Evolutionary conservation across 1,284 basidiomycete species (phyloP), one percentile per base, ranked within the genome.

Genomic region (Apiotrichum siamense): DNA sequence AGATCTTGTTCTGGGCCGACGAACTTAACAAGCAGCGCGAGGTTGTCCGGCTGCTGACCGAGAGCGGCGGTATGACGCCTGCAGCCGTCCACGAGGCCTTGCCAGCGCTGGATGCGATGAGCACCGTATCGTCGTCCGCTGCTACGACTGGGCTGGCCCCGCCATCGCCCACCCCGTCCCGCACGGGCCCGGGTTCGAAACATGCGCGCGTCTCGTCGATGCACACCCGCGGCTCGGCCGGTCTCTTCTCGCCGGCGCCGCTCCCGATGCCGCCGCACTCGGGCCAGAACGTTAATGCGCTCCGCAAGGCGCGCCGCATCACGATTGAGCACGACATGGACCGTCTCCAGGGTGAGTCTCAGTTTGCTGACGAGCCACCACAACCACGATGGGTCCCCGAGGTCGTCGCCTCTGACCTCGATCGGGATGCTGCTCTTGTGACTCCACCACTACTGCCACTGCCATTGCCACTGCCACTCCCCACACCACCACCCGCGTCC

Each of bases 271-370:
- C 73, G 0, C 66, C 67, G 61, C 69, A 73, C 43, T 65, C 49
- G 55, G 59, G 32, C 54, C 57, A 54, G 69, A 63, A 41, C 44
- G 59, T 5, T 11, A 59, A 64, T 13, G 41, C 58, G 4, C 39
- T 55, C 13, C 62, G 65, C 40, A 67, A 64, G 45, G 56, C 60
- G 10, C 59, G 73, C 43, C 55, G 73, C 15, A 52, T 69, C 12
- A 73, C 73, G 12, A 70, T 75, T 25, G 73, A 75, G 44, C 66
- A 72, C 46, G 73, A 75, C 49, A 67, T 73, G 36, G 64, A 70
- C 44, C 49, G 58, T 10, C 48, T 73, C 35, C 52, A 66, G 31
- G 65, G 71, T 72, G 51, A 60, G 69, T 65, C 5, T 25, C 18
- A 21, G 21, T 7, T 7, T 40, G 3, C 12, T 5, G 7, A 18